Base-by-base conservation (phyloP, 2,329 filamentous ascomycete genomes). In the Ophiostoma piceae region DNA sequence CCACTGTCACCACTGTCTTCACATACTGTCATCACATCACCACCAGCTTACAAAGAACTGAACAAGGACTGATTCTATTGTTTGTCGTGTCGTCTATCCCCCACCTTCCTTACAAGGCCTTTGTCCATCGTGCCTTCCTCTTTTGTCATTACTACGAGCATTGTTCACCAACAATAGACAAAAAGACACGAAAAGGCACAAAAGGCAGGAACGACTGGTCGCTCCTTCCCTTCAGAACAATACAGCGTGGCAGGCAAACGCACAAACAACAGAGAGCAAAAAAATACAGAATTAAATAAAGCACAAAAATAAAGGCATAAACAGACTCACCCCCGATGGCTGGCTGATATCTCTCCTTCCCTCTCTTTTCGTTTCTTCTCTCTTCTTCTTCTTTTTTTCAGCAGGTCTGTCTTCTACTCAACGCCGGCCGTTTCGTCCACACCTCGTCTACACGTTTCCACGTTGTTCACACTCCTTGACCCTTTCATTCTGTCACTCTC, bases 321-420 rank as follows among this genome's bases (percentile, higher is more conserved):
- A 41, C 39, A 29, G 12, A 51, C 29, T 35, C n/a, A 60, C 32
- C 32, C 32, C 41, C 66, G 41, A 32, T 67, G 60, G 26, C 67
- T 70, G 60, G 39, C 43, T 62, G 71, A 68, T 39, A 39, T 29
- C 22, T 12, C 32, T 70, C 65, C 67, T 32, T 51, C 43, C 39
- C 43, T 67, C 35, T 19, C 8, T 16, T 9, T 65, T 29, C 62
- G 51, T 69, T 14, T 37, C 29, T 43, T 69, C 41, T 69, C 64
- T 54, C 41, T 62, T 69, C 66, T n/a, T 64, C 51, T 64, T 66
- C 51, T 35, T 66, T n/a, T 43, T 26, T 37, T 5, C 70, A 71
- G 69, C 71, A 69, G 70, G 70, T 67, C 70, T 73, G 70, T 69
- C 67, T 73, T 65, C 62, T 67, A 35, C 35, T 68, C 71, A 67